phyloP scores from a whole-genome alignment of 2,329 filamentous ascomycete genomes.

The Aureobasidium uvarum region DNA sequence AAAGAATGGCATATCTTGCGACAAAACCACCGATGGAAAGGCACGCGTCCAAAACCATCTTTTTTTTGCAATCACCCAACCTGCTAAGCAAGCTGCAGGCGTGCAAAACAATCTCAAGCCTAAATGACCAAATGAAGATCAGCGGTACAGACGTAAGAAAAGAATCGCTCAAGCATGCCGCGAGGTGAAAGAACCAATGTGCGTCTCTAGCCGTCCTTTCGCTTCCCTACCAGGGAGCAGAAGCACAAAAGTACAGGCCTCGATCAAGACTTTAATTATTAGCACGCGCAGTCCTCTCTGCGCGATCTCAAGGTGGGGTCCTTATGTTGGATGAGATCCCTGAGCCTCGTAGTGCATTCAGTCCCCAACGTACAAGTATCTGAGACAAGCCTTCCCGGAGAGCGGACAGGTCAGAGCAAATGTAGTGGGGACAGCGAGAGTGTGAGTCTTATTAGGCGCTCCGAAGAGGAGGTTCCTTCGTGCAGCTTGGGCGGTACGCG shows the following conservation, averaged over 20 bases:
- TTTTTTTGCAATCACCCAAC: not conserved
- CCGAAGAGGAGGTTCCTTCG: not conserved
- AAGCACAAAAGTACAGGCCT: not conserved
- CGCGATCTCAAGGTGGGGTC: not conserved
- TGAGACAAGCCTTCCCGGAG: not conserved
- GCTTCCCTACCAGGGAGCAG: not conserved
- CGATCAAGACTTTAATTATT: conserved; percentile 3
- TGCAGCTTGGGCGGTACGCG: not conserved
- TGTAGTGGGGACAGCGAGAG: not conserved
- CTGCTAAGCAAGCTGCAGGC: not conserved
- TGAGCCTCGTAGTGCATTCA: not conserved
- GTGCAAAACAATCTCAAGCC: not conserved
- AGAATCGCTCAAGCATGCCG: too few relatives aligned
- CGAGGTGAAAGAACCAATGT: not conserved
- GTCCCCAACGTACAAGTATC: not conserved
- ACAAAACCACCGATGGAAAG: not conserved
- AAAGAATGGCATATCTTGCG: not conserved
- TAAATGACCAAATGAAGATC: conserved; percentile 2
- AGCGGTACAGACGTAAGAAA: not conserved
- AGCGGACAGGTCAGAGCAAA: not conserved
- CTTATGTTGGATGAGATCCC: not conserved
- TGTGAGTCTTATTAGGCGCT: conserved; percentile 10
- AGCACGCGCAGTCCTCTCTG: conserved; percentile 7
- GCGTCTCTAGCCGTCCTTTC: not conserved
- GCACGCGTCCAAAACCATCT: not conserved